Evolutionary conservation across 2,329 filamentous ascomycete genomes (phyloP), one percentile per base, ranked within the genome.

Genomic region (Aspergillus latus): DNA sequence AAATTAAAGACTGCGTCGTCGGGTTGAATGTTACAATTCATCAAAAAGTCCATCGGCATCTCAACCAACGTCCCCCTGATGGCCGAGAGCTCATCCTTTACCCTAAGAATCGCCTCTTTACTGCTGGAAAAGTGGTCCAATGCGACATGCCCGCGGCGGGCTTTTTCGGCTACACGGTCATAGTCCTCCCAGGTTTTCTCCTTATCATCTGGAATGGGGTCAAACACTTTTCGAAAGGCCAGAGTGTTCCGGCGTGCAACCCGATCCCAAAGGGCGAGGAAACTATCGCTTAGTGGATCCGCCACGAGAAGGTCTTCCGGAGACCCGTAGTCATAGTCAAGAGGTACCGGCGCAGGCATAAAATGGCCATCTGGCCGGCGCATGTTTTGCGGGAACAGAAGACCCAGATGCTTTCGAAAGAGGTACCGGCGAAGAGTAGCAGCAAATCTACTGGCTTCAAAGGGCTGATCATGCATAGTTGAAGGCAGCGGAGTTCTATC

Each of bases 11-110:
- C 48, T 3, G 13, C 3, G 15, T 15, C 36, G 16, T 32, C 36
- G 2, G 26, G 28, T 28, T 50, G 36, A 30, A 50, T 50, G 32
- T 42, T 15, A 36, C 32, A 15, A 15, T 50, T 11, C 5, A 29
- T 21, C 47, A 49, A 9, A 21, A 49, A 49, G 2, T 39, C 11
- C 47, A 49, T 10, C 5, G 47, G 47, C 47, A 49, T 49, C 34
- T 49, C 34, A 39, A 49, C 47, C 3, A 49, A 16, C 4, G 47
- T 40, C 4, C 47, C 47, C 32, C 15, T 37, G 11, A 49, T 49
- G 16, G 6, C 26, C 6, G 47, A 15, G 9, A 49, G n/a, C 26
- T 49, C 47, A 4, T 49, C 47, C 21, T 49, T 49, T 7, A 49
- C 30, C 34, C 40, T 3, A 5, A n/a, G 28, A 3, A 40, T 15